Base-by-base conservation (phyloP, 2,329 filamentous ascomycete species). In the Monilinia aucupariae region DNA sequence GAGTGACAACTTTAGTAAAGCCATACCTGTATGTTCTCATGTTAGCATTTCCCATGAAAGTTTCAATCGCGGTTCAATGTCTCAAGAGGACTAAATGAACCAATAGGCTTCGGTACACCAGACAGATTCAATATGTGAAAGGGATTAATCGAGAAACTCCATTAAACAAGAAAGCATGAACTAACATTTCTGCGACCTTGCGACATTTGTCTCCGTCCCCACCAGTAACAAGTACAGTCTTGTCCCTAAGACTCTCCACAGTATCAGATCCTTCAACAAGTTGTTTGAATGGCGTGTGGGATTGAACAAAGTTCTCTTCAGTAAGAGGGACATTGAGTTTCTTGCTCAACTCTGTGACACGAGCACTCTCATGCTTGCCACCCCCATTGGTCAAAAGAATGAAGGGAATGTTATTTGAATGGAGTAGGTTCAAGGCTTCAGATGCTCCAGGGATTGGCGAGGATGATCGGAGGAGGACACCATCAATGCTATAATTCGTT, bases 301-400 rank as follows among this genome's bases (percentile, higher is more conserved):
- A 93, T 75, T 97, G 90, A 51, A 97, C 82, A 72, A 96, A 91
- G 75, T 88, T 87, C 66, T 82, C 83, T 17, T 82, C 82, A 47
- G 86, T 82, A 50, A 94, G 78, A 20, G 80, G 76, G 1, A 92
- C 78, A 32, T 82, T 79, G 8, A 96, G 81, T 68, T 85, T 85
- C 50, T 81, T 74, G 68, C 83, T 86, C 60, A 96, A 80, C 65
- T 92, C 88, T 9, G 79, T 78, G 37, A 91, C 88, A 22, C 91
- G 84, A 64, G 89, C 86, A 3, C 79, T 79, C 76, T 97, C 93
- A 66, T 86, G 85, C 72, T 89, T 91, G 64, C 94, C 94, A 49
- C 94, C 94, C 69, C 94, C 94, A 76, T 99, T 99, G 64, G 94
- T 99, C 66, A 99, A 81, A 41, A 99, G 85, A 71, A 99, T 93